These are phyloP conservation scores for Camellia oleifera DNA, from an alignment of 179 eudicot species.

Conservation along the genomic window DNA sequence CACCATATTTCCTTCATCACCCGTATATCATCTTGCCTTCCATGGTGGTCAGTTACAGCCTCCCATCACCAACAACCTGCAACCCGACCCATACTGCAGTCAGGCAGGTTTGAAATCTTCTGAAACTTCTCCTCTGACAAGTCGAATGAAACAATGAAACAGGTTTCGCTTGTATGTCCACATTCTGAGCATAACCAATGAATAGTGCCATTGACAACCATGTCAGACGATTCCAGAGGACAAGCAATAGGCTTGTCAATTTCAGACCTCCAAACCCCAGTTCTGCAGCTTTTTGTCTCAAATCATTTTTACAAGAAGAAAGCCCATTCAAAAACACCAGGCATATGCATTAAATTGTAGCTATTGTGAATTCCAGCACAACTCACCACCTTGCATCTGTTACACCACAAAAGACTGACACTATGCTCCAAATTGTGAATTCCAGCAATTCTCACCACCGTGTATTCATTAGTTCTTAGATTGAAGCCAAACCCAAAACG, in stretches of 20 bases:
- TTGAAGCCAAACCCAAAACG: background rate
- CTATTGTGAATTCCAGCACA: background rate
- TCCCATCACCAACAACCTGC: background rate
- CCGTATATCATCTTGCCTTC: background rate
- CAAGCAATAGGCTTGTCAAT: background rate
- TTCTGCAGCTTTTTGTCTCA: background rate
- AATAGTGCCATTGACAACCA: background rate
- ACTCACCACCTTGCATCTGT: no score
- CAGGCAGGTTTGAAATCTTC: background rate
- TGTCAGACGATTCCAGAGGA: background rate
- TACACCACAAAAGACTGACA: background rate
- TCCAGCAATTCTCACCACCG: background rate
- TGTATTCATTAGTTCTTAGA: background rate
- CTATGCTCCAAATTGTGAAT: no score
- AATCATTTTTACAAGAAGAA: no score
- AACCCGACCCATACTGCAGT: background rate
- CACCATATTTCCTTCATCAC: background rate
- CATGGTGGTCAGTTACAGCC: background rate
- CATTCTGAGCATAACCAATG: background rate
- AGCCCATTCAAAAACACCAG: no score
- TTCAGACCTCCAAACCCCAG: background rate
- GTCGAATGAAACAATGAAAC: background rate
- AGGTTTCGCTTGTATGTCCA: fast-evolving
- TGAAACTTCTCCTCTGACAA: background rate
- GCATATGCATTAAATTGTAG: no score